phyloP scores from a whole-genome alignment of 2,329 filamentous ascomycete genomes.

The Fusarium tricinctum region DNA sequence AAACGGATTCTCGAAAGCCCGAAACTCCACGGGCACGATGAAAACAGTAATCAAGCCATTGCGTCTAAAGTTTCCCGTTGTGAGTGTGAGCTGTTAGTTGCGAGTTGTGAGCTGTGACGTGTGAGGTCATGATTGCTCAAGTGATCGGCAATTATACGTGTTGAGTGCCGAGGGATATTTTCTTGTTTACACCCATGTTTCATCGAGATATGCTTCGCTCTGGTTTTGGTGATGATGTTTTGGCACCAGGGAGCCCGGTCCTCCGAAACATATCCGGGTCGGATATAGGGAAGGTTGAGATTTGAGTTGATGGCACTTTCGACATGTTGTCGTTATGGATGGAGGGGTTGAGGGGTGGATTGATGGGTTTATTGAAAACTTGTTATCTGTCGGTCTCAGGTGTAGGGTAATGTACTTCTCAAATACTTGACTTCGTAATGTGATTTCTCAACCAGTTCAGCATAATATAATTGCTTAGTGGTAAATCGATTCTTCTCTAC shows the following conservation, averaged over 20 bases:
- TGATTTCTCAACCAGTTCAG: background rate
- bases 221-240: conserved; percentile 16
- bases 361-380: background rate
- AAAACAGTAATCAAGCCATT: background rate
- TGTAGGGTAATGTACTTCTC: conserved; percentile 18
- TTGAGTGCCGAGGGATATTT: conserved; percentile 23
- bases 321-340: conserved; percentile 29
- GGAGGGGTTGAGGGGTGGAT: background rate
- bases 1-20: conserved; percentile 34
- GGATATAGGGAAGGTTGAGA: conserved; percentile 13
- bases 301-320: conserved; percentile 3
- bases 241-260: conserved; percentile 20
- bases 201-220: background rate
- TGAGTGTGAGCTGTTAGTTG: conserved; percentile 1
- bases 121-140: conserved; percentile 31
- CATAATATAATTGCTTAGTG: too few relatives aligned
- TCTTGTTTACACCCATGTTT: conserved; percentile 26
- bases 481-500: too few relatives aligned
- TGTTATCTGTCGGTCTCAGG: too few relatives aligned
- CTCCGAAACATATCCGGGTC: conserved; percentile 19
- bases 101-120: conserved; percentile 3
- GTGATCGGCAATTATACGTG: conserved; percentile 28
- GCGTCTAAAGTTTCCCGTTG: conserved; percentile 9
- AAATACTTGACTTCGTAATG: background rate
- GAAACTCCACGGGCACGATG: conserved; percentile 19